Evolutionary conservation across 768 basidiomycete genomes (phyloP).

Genomic region (Kwoniella bestiolae): DNA sequence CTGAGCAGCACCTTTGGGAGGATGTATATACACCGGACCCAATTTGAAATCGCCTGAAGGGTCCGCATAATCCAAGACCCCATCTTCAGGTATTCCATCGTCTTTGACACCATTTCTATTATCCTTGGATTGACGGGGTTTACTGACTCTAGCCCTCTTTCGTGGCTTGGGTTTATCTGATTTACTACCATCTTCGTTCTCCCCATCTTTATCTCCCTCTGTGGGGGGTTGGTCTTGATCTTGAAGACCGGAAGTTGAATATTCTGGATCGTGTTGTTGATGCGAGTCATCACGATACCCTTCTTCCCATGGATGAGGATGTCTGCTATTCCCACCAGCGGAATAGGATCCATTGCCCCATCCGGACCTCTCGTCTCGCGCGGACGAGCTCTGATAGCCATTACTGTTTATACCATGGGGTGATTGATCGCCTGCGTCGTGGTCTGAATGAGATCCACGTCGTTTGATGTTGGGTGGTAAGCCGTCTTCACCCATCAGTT

Average conservation of each 20-base stretch:
- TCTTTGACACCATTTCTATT: slow-evolving; percentile 12
- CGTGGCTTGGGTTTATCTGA: slow-evolving; percentile 24
- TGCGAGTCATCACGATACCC: slow-evolving; percentile 27
- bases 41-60: slow-evolving; percentile 36
- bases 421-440: not conserved
- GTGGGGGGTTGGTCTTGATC: not conserved
- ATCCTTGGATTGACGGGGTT: slow-evolving; percentile 28
- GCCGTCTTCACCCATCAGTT: slow-evolving; percentile 30
- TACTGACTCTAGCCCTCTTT: slow-evolving; percentile 24
- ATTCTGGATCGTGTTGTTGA: not conserved
- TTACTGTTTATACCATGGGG: not conserved
- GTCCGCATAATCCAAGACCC: slow-evolving; percentile 38
- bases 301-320: slow-evolving; percentile 36
- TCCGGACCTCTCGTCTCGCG: slow-evolving; percentile 19
- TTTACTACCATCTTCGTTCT: slow-evolving; percentile 1
- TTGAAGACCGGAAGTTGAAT: not conserved
- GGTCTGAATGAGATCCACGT: not conserved
- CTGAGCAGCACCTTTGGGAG: slow-evolving; percentile 40
- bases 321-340: not conserved
- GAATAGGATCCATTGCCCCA: not conserved
- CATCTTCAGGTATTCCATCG: slow-evolving; percentile 23
- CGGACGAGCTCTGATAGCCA: slow-evolving; percentile 25
- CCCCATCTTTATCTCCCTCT: slow-evolving; percentile 1
- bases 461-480: slow-evolving; percentile 24
- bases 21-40: slow-evolving; percentile 47